Conservation (phyloP, 2,329 filamentous ascomycete genomes). For the Apiospora hydei region DNA sequence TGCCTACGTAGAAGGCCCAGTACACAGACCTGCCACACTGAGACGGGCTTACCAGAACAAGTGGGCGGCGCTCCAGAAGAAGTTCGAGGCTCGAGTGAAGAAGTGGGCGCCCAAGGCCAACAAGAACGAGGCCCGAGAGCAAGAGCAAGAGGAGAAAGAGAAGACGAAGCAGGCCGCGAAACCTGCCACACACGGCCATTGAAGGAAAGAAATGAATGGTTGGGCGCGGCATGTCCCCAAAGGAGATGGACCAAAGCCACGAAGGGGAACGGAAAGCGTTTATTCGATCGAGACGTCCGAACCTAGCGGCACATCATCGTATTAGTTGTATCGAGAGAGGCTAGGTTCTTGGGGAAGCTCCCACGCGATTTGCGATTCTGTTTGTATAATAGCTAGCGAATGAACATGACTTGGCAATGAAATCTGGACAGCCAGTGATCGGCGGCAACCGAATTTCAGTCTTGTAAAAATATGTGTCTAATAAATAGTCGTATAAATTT, state of each 20-base stretch:
- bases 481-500: no score
- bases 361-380: not conserved
- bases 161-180: not conserved
- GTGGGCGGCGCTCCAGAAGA: not conserved
- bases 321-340: not conserved
- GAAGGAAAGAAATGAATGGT: not conserved
- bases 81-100: not conserved
- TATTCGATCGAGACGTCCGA: not conserved
- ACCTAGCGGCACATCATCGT: not conserved
- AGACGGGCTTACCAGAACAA: not conserved
- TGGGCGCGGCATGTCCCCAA: not conserved
- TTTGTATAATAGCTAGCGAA: not conserved
- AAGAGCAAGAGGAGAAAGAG: not conserved
- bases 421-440: not conserved
- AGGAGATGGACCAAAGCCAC: not conserved
- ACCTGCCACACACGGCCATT: not conserved
- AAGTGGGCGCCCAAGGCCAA: not conserved
- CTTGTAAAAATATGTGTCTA: no score
- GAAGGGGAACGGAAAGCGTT: not conserved
- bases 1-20: not conserved
- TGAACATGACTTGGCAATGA: not conserved
- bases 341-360: not conserved
- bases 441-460: no score
- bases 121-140: not conserved
- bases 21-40: accelerated